phyloP scores from a whole-genome alignment of 345 rosid species.

The Lepidium didymum region DNA sequence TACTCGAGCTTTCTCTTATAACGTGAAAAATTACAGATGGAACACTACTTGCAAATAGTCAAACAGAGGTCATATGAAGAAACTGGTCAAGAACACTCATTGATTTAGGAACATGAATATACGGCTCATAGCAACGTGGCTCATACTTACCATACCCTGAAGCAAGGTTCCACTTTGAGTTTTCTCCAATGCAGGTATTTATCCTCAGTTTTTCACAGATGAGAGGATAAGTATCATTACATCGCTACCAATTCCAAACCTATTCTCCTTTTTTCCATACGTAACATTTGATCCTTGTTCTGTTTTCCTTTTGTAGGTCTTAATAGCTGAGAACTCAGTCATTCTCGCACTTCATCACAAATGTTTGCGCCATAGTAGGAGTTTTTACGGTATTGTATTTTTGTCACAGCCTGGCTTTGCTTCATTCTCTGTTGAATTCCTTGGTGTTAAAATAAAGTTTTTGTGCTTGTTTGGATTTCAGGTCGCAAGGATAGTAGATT shows the following conservation, averaged over 20 bases:
- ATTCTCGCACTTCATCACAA: slow-evolving; percentile 92
- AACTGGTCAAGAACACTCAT: slow-evolving; percentile 34
- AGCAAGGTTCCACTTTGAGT: slow-evolving; percentile 82
- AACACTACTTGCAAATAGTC: slow-evolving; percentile 88
- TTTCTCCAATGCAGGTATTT: slow-evolving; percentile 96
- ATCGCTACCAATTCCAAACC: not conserved
- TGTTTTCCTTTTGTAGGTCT: slow-evolving; percentile 44
- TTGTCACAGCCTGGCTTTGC: not conserved
- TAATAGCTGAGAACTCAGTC: slow-evolving; percentile 65
- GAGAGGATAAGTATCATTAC: not conserved
- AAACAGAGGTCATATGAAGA: slow-evolving; percentile 73
- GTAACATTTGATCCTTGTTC: not conserved
- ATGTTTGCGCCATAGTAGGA: slow-evolving; percentile 91
- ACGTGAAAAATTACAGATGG: slow-evolving; percentile 51
- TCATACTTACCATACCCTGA: slow-evolving; percentile 58
- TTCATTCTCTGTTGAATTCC: not conserved
- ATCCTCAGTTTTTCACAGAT: not conserved
- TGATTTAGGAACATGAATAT: slow-evolving; percentile 79
- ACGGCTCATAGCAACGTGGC: slow-evolving; percentile 87
- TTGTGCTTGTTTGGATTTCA: slow-evolving; percentile 24
- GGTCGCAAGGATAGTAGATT: slow-evolving; percentile 96
- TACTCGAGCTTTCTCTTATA: slow-evolving; percentile 4
- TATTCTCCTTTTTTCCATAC: not conserved
- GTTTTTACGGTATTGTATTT: slow-evolving; percentile 84
- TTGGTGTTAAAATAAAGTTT: not conserved